phyloP scores from a whole-genome alignment of 192 early-diverging fungal species.

The Coemansia sp. region DNA sequence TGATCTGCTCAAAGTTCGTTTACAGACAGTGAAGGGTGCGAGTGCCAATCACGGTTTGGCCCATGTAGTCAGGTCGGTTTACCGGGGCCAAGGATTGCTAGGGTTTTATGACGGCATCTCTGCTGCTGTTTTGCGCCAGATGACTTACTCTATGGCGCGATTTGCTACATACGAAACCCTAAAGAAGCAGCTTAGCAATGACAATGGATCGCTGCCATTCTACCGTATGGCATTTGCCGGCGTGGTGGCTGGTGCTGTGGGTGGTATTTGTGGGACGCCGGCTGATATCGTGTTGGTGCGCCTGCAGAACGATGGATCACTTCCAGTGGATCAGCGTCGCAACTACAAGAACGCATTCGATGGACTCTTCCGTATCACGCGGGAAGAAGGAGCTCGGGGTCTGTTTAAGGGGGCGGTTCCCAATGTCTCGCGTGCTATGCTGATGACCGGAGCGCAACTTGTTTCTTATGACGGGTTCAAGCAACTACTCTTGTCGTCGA shows the following conservation, averaged over 20 bases:
- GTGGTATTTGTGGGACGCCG: conserved; percentile 72
- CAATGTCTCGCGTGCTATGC: conserved; percentile 86
- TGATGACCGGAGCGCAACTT: conserved; percentile 73
- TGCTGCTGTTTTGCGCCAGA: conserved; percentile 71
- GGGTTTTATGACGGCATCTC: conserved; percentile 70
- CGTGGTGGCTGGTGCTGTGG: conserved; percentile 50
- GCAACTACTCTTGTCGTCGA: conserved; percentile 60
- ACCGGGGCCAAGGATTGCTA: conserved; percentile 63
- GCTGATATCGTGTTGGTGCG: conserved; percentile 80
- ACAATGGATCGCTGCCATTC: conserved; percentile 48
- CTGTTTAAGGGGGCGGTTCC: conserved; percentile 90
- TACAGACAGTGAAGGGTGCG: conserved; percentile 78
- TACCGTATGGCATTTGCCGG: conserved; percentile 45
- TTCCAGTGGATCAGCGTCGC: conserved; percentile 60
- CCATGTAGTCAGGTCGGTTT: conserved; percentile 67
- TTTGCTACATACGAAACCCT: conserved; percentile 73
- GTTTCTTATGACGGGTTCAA: conserved; percentile 79
- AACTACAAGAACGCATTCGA: conserved; percentile 76
- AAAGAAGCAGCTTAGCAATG: conserved; percentile 56
- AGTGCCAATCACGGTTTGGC: conserved; percentile 40
- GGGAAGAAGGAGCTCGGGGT: conserved; percentile 71
- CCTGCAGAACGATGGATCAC: conserved; percentile 76
- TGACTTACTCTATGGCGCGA: conserved; percentile 77
- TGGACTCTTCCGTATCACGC: conserved; percentile 70
- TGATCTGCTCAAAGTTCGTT: conserved; percentile 85